Evolutionary conservation across 441 rosid genomes (phyloP).

Genomic region (Populus hybrid): DNA sequence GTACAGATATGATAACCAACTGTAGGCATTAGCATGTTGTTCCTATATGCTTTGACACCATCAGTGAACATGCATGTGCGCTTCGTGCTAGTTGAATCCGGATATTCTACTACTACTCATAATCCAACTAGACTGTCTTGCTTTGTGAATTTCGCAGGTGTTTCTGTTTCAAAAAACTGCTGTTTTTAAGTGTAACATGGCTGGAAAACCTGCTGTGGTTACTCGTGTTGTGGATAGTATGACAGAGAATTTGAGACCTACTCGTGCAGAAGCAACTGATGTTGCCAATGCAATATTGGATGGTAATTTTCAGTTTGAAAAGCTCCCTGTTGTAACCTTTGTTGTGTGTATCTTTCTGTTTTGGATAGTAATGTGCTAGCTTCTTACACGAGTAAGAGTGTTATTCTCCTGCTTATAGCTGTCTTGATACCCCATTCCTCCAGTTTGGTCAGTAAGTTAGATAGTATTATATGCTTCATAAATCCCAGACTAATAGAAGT

Average conservation of each 20-base stretch:
- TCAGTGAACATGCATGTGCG: not conserved
- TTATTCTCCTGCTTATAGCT: not conserved
- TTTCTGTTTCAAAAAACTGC: slow-evolving; percentile 92
- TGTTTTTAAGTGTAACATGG: slow-evolving; percentile 91
- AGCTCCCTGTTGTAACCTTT: not conserved
- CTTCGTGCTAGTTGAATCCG: not conserved
- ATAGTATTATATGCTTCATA: not conserved
- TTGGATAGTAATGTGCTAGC: not conserved
- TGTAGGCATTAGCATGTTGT: not conserved
- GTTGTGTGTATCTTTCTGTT: slow-evolving; percentile 9
- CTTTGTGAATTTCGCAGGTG: slow-evolving; percentile 41
- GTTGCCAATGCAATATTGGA: slow-evolving; percentile 95
- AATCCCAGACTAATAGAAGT: not conserved
- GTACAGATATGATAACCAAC: not conserved
- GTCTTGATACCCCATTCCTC: not conserved
- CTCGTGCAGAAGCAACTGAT: slow-evolving; percentile 97
- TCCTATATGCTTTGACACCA: not conserved
- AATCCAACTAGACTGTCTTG: not conserved
- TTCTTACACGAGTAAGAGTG: not conserved
- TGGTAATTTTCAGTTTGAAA: slow-evolving; percentile 40
- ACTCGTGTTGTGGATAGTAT: slow-evolving; percentile 97
- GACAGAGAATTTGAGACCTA: slow-evolving; percentile 91
- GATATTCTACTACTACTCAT: not conserved
- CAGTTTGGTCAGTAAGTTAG: not conserved
- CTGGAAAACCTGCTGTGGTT: slow-evolving; percentile 91